phyloP scores from a whole-genome alignment of 2,329 filamentous ascomycete genomes.

The Penicillium psychrosexuale region DNA sequence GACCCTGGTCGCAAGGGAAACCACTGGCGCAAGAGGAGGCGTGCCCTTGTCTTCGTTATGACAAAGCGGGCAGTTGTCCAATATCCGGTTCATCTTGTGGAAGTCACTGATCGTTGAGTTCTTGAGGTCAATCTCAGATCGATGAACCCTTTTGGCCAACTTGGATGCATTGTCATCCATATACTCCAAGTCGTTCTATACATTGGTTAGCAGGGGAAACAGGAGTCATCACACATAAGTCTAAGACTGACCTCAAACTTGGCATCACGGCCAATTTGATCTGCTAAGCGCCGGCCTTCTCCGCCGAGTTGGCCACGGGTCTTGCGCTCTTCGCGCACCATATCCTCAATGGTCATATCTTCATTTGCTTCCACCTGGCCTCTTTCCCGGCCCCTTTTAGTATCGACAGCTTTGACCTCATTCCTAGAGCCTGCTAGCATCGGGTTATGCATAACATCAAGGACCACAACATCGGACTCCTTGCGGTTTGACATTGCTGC shows the following conservation, averaged over 20 bases:
- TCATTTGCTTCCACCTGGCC: constrained; percentile 86
- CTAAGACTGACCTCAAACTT: constrained; percentile 66
- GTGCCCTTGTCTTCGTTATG: constrained; percentile 80
- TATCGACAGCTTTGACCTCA: constrained; percentile 76
- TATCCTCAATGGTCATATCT: constrained; percentile 94
- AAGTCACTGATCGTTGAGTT: constrained; percentile 85
- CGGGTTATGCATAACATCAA: constrained; percentile 84
- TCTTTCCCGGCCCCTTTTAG: constrained; percentile 76
- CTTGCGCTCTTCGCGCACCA: constrained; percentile 90
- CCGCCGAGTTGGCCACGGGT: constrained; percentile 74
- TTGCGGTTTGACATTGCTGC: constrained; percentile 58
- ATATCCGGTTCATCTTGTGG: constrained; percentile 79
- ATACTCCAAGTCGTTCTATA: constrained; percentile 80
- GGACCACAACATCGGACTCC: constrained; percentile 68
- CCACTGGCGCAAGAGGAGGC: constrained; percentile 76
- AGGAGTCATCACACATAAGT: not conserved
- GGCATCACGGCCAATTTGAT: constrained; percentile 87
- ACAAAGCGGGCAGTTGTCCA: constrained; percentile 86
- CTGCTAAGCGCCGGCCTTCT: constrained; percentile 77
- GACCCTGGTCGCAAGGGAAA: constrained; percentile 80
- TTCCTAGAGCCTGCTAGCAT: constrained; percentile 72
- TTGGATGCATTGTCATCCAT: constrained; percentile 95
- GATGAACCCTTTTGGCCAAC: constrained; percentile 81
- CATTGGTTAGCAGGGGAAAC: not conserved
- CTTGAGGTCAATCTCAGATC: constrained; percentile 81